Evolutionary conservation across 129 eudicot genomes (phyloP), one percentile per base, ranked within the genome.

Genomic region (Tagetes patula): DNA sequence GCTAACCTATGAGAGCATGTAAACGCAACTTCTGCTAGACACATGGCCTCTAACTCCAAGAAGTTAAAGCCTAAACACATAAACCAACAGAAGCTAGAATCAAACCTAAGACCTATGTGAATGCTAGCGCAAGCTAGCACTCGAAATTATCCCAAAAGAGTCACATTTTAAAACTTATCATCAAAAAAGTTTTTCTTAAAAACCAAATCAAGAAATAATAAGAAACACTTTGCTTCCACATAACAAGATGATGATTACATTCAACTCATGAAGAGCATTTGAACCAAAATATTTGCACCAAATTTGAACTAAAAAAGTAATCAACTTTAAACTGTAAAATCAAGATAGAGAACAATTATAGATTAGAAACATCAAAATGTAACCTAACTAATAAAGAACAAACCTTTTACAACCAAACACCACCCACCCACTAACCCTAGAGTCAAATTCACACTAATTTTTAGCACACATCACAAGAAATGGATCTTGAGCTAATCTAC

Each of bases 391-490:
- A 5, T 5, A 55, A 75, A 80, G 68, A 73, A 53, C 46, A 68
- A 66, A 80, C 42, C 56, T 69, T 69, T 64, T 7, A 34, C 69
- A 75, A 64, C 67, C 63, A 50, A 73, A 77, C 39, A 66, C 56
- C 77, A 77, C 62, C 76, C 41, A 64, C 76, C 84, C 49, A 75
- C 78, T 37, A 70, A 75, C 37, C 75, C 69, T 58, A 54, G 54
- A 59, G 42, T 75, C 69, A 46, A 54, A 38, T 56, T 68, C 67
- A 70, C 77, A 32, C 56, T 62, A 62, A 70, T 46, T 48, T 50
- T 10, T 3, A 63, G 59, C 30, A 67, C 30, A 56, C 32, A 70
- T 48, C 65, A 30, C 2, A 69, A 59, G 68, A 50, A 45, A 76
- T 73, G 13, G 72, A 77, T 65, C 74, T 74, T 53, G 37, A 12